Evolutionary conservation across 2,329 filamentous ascomycete genomes (phyloP).

Genomic region (Lecanicillium sp.): DNA sequence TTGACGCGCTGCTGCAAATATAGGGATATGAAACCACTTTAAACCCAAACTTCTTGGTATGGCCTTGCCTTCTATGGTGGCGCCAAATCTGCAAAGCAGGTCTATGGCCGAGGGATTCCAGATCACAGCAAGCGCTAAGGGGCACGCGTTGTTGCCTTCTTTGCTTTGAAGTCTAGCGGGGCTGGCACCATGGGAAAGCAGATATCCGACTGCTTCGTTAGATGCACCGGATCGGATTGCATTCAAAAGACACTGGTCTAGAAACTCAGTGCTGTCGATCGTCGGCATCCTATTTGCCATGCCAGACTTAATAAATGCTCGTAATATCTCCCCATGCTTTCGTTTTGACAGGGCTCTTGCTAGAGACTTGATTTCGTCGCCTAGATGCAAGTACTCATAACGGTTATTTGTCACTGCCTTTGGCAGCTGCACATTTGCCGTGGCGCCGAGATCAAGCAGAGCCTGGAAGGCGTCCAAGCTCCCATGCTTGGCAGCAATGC

Average conservation of each 20-base stretch:
- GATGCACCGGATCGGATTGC: not conserved
- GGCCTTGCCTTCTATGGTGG: not conserved
- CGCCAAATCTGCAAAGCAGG: not conserved
- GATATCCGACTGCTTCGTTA: not conserved
- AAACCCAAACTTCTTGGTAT: not conserved
- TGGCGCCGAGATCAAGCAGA: constrained; percentile 1
- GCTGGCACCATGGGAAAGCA: not conserved
- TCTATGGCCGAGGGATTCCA: constrained; percentile 2
- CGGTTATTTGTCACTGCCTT: not conserved
- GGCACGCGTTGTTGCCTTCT: constrained; percentile 2
- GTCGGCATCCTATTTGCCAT: constrained; percentile 1
- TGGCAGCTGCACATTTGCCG: not conserved
- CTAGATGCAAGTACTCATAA: constrained; percentile 3
- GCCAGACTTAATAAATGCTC: not conserved
- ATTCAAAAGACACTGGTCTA: not conserved
- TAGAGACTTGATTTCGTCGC: not conserved
- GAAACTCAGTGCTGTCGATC: not conserved
- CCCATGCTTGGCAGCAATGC: constrained; percentile 1
- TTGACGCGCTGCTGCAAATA: constrained; percentile 1
- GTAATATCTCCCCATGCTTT: not conserved
- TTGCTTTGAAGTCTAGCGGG: not conserved
- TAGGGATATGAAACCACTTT: constrained; percentile 3
- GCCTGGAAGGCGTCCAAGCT: not conserved
- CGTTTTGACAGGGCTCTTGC: not conserved
- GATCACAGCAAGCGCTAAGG: not conserved